Base-by-base conservation (phyloP, 2,329 filamentous ascomycete genomes). In the Stagonosporopsis chrysanthemi region DNA sequence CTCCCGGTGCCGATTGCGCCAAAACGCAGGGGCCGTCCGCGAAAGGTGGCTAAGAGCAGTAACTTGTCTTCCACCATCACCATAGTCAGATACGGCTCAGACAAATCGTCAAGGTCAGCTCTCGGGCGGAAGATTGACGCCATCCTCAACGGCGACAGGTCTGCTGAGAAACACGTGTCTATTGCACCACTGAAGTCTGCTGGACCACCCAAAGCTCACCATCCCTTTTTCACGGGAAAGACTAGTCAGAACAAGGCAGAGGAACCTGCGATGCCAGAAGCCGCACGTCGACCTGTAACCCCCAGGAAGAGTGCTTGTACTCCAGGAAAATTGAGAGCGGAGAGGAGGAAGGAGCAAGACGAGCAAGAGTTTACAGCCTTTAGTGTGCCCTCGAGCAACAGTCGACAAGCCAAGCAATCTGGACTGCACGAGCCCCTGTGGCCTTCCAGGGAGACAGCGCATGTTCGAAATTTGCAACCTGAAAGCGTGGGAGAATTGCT, bases 161-260 rank as follows among this genome's bases (percentile, higher is more conserved):
- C 61, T 52, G 41, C 61, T 38, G 45, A 45, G 9, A 56, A 56
- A 19, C 60, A 53, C 15, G 62, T 54, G 57, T 65, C 61, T 33
- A 72, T 62, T 12, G 28, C 47, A 36, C 42, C 67, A 23, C 38
- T 57, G 33, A 77, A 75, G 60, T 69, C 74, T 60, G 50, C 66
- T 47, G 65, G 66, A 14, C 66, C 75, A 40, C 64, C 73, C 6
- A 87, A 84, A 65, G 64, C 79, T 1, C 83, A 85, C 0, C 88
- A 92, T 75, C 89, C 90, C 0, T 90, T 92, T 69, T 92, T 92
- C 68, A 70, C 82, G 15, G 85, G 83, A 6, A 90, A 87, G 64
- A 22, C 79, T 6, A 72, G 41, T 3, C 54, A 49, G 22, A 69
- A 64, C 38, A 68, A 66, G 47, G 60, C 68, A 23, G 63, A 66